Evolutionary conservation across 139 green algal genomes (phyloP), one percentile per base, ranked within the genome.

Genomic region (Klebsormidium nitens): DNA sequence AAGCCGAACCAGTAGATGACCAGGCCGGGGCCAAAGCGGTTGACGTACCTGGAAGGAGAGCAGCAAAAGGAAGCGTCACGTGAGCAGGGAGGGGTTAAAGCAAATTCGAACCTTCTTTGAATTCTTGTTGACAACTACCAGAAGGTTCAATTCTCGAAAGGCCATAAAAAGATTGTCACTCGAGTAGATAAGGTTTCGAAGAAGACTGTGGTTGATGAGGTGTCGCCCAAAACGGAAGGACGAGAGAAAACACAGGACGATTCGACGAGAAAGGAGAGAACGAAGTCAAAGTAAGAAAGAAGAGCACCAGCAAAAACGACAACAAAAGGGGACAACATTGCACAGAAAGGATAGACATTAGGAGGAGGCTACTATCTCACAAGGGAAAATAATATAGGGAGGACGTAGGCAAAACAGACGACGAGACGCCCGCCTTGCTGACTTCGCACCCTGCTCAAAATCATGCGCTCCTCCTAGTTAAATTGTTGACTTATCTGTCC

Each of bases 1-100:
- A 80, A 91, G 26, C 89, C 89, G 71, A 91, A 89, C 91, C 91
- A 96, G 79, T 96, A 96, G 62, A 96, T 91, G 3, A 96, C 87
- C 49, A 92, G 74, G 5, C 91, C 91, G 2, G 91, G 82, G 0
- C 91, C 91, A 70, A 90, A 96, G 31, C 88, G 23, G 46, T 55
- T 55, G 23, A 55, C 46, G 23, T 55, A 55, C 46, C 46, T 55
- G 46, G 23, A 55, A 55, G 23, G 23, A 55, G 23, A 55, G 23
- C 23, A 23, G 23, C 23, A 23, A 55, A 55, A 55, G 23, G 46
- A 23, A 31, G 46, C 23, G 23, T 55, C 46, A 55, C 23, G 23
- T 23, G 23, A 31, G 23, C 46, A 55, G n/a, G n/a, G n/a, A n/a
- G n/a, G n/a, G n/a, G 46, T 55, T 31, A 23, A 55, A 55, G 23